Base-by-base conservation (phyloP, 345 rosid species). In the Pistacia atlantica region DNA sequence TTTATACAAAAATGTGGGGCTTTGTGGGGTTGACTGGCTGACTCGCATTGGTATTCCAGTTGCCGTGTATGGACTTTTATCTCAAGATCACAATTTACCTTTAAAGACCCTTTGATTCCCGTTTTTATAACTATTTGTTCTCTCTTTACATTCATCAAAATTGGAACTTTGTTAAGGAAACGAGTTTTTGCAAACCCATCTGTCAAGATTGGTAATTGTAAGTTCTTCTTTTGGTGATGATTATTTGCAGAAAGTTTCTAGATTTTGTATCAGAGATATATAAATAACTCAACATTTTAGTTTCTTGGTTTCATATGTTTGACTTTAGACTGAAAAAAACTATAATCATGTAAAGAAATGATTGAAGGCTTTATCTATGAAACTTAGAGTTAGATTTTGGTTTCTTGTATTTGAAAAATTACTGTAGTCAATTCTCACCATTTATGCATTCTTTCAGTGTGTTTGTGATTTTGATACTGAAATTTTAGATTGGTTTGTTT, bases 21-120 rank as follows among this genome's bases (percentile, higher is more conserved):
- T 69, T 17, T 2, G 4, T 73, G 57, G 68, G 69, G 54, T 65
- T 69, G 28, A 66, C n/a, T 11, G 42, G 73, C 73, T 78, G 82
- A 75, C 80, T 74, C 69, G 38, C 77, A 5, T 42, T 42, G 46
- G 9, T 52, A 10, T 33, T 56, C 57, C 18, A 59, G 67, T 56
- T 78, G 71, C 78, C 84, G 82, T 68, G 80, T 68, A 6, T 58
- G 64, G 81, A 78, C 79, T 69, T 58, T 17, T 7, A 42, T 42
- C 46, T 0, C 46, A 42, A 42, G 8, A 42, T 42, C 9, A 5
- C 8, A 42, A 42, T 0, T 42, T 42, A 8, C 46, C 8, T 42
- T 42, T 42, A 42, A 42, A 42, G 46, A 42, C 46, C 9, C 1
- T 42, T 42, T 42, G 46, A 7, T 42, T 42, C 46, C 46, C 6